A percentile compares a stretch with the other conserved stretches of the same genome.
Evolutionary conservation across 805 yeast genomes (phyloP).

Genomic region (Lipomyces sp.): DNA sequence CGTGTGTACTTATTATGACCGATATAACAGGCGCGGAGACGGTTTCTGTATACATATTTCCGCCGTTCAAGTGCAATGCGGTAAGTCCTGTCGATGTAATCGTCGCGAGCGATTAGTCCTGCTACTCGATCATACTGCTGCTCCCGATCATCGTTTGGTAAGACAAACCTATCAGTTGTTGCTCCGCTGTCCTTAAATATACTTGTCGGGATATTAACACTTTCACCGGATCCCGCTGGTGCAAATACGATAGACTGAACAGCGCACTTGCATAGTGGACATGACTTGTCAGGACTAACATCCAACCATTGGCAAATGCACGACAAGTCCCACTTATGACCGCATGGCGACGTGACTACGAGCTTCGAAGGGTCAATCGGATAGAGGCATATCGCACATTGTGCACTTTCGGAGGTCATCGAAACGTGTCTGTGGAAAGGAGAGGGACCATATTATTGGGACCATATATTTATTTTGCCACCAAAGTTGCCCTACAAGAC

Average conservation of each 20-base stretch:
- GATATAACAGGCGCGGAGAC: conserved; percentile 29
- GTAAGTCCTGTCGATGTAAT: conserved; percentile 11
- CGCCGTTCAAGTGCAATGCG: conserved; percentile 22
- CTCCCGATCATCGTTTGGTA: neutral
- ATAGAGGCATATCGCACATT: conserved; percentile 31
- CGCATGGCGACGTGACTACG: conserved; percentile 27
- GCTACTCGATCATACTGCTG: neutral
- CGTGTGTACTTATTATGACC: conserved; percentile 28
- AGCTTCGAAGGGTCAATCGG: conserved; percentile 9
- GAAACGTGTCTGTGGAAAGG: too few relatives aligned
- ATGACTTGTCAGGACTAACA: conserved; percentile 19
- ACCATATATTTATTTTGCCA: too few relatives aligned
- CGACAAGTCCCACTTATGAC: conserved; percentile 26
- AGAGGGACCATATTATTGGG: neutral
- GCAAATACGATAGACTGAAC: conserved; percentile 19
- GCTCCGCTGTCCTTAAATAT: neutral
- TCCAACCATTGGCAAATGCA: conserved; percentile 33
- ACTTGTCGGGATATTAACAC: neutral
- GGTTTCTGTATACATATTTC: conserved; percentile 25
- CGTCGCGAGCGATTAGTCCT: neutral
- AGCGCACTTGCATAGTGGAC: conserved; percentile 30
- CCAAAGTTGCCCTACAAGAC: too few relatives aligned
- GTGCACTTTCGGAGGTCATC: neutral
- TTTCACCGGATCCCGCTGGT: neutral
- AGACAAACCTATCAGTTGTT: neutral